Conservation (phyloP, 1,139 yeast species). For the Ashbya aceris region DNA sequence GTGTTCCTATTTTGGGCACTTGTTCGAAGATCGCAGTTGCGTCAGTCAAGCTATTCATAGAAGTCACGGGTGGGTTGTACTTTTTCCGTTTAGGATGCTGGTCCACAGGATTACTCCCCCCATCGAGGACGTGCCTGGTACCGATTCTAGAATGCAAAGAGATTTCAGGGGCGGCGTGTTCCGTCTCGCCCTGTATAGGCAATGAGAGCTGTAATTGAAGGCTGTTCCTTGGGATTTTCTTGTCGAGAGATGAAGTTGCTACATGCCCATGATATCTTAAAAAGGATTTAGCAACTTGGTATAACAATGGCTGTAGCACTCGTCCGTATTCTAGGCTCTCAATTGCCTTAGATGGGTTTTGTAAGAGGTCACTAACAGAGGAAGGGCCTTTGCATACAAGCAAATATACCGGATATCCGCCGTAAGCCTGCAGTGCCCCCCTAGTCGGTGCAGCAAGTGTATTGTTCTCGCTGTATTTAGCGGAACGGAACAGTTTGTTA, state of each 20-base stretch:
- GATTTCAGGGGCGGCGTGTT: too few relatives aligned
- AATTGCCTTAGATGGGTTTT: constrained; percentile 36
- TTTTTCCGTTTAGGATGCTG: too few relatives aligned
- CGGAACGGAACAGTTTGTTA: constrained; percentile 25
- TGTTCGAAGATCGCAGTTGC: too few relatives aligned
- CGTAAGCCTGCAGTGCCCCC: constrained; percentile 27
- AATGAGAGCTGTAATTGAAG: too few relatives aligned
- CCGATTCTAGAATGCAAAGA: too few relatives aligned
- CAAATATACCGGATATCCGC: constrained; percentile 34
- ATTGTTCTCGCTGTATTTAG: constrained; percentile 1
- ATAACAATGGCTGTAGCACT: constrained; percentile 29
- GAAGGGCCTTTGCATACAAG: constrained; percentile 31
- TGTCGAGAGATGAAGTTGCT: too few relatives aligned
- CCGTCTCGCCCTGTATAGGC: too few relatives aligned
- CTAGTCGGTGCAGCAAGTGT: constrained; percentile 5
- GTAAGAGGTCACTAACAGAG: constrained; percentile 33
- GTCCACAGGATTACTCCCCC: too few relatives aligned
- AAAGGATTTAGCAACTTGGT: constrained; percentile 29
- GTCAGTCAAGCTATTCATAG: too few relatives aligned
- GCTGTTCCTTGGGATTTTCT: too few relatives aligned
- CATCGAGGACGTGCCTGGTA: too few relatives aligned
- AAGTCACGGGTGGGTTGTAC: too few relatives aligned
- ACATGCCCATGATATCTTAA: constrained; percentile 20
- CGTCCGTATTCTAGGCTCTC: constrained; percentile 24
- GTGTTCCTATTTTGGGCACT: not conserved